Evolutionary conservation across 805 yeast species (phyloP), one percentile per base, ranked within the genome.

Genomic region (Lachancea mirantina): DNA sequence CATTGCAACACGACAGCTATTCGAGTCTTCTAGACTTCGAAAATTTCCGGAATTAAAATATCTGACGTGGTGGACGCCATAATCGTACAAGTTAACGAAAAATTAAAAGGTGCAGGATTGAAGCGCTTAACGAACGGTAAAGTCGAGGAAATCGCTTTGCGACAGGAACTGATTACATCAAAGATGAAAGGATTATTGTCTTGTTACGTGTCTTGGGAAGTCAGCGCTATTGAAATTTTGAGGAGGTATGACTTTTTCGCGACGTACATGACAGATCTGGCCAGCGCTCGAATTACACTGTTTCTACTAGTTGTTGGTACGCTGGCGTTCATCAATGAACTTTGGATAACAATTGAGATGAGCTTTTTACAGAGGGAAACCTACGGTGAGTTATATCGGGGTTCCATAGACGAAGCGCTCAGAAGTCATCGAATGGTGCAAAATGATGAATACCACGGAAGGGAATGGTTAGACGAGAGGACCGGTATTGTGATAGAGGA

Each of bases 271-370:
- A 52, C 52, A 34, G 55, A 55, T 23, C 42, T 41, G 24, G 25
- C 50, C 3, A 57, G 61, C 40, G 58, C 58, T 11, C 43, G 62
- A 38, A 58, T 58, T 18, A 57, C 63, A 4, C 32, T 57, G 32
- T 52, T 49, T 29, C 35, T 58, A 8, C 22, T 57, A 17, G 39
- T 53, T 1, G 39, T 58, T 9, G 63, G 63, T 3, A 32, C 46
- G 4, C 27, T 58, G 30, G 61, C 63, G 13, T 41, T 57, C 17
- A 36, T 57, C 10, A 55, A 58, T 31, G 63, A 58, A 30, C 23
- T 57, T 4, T 56, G 46, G 29, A 51, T 58, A 14, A 55, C 53
- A 7, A 43, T 55, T 16, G 60, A 57, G 32, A 58, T 58, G 63
- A 49, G 46, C 16, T 42, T 51, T 19, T 29, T 53, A 19, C 56